Conservation (phyloP, 805 yeast species). For the Candida chilensis region DNA sequence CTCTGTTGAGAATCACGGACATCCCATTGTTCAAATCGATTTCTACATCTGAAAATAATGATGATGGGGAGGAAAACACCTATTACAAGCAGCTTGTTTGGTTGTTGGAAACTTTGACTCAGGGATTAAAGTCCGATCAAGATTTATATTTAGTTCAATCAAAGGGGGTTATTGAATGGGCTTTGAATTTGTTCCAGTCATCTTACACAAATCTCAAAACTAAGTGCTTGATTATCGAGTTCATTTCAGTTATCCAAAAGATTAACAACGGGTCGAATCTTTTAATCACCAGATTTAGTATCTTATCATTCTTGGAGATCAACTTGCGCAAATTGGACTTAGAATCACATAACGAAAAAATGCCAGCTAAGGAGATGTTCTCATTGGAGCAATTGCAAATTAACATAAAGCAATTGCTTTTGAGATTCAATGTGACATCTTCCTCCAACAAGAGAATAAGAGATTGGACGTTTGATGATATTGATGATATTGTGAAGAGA, state of each 20-base stretch:
- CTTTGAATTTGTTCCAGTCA: conserved; percentile 42
- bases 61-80: conserved; percentile 31
- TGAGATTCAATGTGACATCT: conserved; percentile 32
- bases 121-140: conserved; percentile 32
- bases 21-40: conserved; percentile 37
- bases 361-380: conserved; percentile 5
- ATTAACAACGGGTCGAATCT: conserved; percentile 50
- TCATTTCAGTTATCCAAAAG: conserved; percentile 39
- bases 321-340: conserved; percentile 5
- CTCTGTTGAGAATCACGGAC: conserved; percentile 28
- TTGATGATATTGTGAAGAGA: conserved; percentile 35
- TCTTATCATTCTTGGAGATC: conserved; percentile 27
- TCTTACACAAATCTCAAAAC: conserved; percentile 36
- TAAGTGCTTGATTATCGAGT: conserved; percentile 24
- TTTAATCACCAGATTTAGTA: conserved; percentile 50
- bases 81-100: conserved; percentile 56
- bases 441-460: conserved; percentile 41
- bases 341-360: conserved; percentile 6
- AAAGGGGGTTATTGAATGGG: conserved; percentile 60
- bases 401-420: conserved; percentile 34
- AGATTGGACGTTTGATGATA: conserved; percentile 55
- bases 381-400: conserved; percentile 20
- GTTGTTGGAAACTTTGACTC: conserved; percentile 43
- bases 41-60: conserved; percentile 12
- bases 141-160: conserved; percentile 49